These are phyloP conservation scores for Cercophora newfieldiana DNA, from an alignment of 495 filamentous ascomycete species.

Conservation along the genomic window DNA sequence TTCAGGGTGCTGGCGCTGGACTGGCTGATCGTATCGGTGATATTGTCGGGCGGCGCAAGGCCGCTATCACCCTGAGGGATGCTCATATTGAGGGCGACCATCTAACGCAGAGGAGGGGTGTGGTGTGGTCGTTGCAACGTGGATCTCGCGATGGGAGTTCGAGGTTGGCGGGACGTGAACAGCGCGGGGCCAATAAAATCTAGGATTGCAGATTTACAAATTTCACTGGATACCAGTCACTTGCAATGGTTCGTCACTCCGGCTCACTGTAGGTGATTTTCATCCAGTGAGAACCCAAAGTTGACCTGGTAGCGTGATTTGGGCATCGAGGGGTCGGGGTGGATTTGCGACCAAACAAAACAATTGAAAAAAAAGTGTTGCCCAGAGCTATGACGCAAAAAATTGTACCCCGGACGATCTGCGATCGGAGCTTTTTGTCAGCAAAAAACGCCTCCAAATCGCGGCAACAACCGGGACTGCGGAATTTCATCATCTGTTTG, in stretches of 20 bases:
- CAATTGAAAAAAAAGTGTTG: constrained; percentile 19
- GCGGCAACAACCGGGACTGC: constrained; percentile 18
- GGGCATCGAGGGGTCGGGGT: not conserved
- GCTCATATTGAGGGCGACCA: not conserved
- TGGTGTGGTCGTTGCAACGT: not conserved
- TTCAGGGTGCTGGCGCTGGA: not conserved
- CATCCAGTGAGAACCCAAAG: constrained; percentile 22
- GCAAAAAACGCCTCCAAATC: constrained; percentile 13
- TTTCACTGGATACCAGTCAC: constrained; percentile 15
- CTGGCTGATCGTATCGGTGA: not conserved
- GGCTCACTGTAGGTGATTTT: constrained; percentile 13
- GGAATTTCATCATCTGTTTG: constrained; percentile 14
- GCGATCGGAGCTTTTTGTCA: constrained; percentile 29
- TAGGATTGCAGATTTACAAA: constrained; percentile 1
- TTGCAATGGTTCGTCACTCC: constrained; percentile 11
- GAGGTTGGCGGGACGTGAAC: not conserved
- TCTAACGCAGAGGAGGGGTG: not conserved
- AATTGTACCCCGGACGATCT: constrained; percentile 1
- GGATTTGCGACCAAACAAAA: not conserved
- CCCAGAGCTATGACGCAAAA: constrained; percentile 33
- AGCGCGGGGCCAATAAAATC: not conserved
- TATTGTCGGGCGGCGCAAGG: not conserved
- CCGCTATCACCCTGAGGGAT: not conserved
- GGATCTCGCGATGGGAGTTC: not conserved
- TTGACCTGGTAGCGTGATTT: constrained; percentile 6